These are phyloP conservation scores for Saturnispora ahearnii DNA, from an alignment of 805 yeast species.

Conservation along the genomic window DNA sequence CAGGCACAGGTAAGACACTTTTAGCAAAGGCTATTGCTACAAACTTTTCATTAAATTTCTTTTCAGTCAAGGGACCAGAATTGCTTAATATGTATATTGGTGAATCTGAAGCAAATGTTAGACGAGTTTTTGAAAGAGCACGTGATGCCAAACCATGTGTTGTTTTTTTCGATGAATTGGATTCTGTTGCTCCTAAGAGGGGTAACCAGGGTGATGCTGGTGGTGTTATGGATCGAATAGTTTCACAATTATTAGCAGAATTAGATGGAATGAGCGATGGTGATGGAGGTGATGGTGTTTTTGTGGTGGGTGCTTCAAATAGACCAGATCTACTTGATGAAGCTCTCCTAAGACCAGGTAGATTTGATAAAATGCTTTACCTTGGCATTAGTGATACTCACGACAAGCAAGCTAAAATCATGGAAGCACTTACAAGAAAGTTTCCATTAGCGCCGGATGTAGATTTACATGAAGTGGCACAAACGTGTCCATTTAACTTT, in stretches of 20 bases:
- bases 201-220: conserved; percentile 99
- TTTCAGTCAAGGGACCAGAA: conserved; percentile 97
- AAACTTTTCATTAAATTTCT: conserved; percentile 85
- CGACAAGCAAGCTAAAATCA: conserved; percentile 76
- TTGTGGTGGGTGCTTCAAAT: conserved; percentile 98
- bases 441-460: conserved; percentile 55
- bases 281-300: conserved; percentile 75
- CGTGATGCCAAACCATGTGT: conserved; percentile 97
- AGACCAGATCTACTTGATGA: conserved; percentile 94
- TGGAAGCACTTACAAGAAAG: conserved; percentile 84
- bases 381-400: conserved; percentile 88
- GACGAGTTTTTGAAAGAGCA: conserved; percentile 88
- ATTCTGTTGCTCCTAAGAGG: conserved; percentile 96
- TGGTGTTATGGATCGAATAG: conserved; percentile 98
- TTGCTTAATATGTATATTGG: conserved; percentile 96
- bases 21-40: conserved; percentile 97
- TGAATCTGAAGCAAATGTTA: conserved; percentile 95
- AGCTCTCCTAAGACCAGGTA: conserved; percentile 85
- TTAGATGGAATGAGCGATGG: conserved; percentile 92
- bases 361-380: conserved; percentile 92
- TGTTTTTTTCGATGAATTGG: conserved; percentile 93
- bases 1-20: conserved; percentile 95
- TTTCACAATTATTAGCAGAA: conserved; percentile 89
- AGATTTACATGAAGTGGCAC: conserved; percentile 50
- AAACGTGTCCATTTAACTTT: conserved; percentile 73